phyloP scores from a whole-genome alignment of 768 basidiomycete genomes.

The Fomitopsis serialis region DNA sequence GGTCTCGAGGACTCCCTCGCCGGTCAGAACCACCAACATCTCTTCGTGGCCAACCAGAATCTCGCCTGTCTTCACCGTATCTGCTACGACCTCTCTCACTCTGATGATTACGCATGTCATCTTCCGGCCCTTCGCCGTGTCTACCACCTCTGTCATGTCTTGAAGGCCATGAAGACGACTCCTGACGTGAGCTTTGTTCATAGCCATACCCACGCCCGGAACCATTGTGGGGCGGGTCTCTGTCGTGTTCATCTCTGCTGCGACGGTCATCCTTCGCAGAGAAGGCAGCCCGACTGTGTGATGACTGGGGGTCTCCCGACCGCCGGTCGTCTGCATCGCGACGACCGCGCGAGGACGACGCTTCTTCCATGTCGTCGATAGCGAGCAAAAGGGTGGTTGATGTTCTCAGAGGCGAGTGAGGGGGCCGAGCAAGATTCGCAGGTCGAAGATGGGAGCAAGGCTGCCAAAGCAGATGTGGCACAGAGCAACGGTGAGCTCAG shows the following conservation, averaged over 20 bases:
- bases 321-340: constrained; percentile 53
- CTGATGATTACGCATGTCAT: not conserved
- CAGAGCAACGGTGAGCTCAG: not conserved
- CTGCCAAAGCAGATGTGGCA: constrained; percentile 43
- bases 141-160: not conserved
- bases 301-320: constrained; percentile 31
- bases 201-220: constrained; percentile 6
- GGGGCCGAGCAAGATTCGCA: not conserved
- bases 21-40: constrained; percentile 22
- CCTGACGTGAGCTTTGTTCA: constrained; percentile 7
- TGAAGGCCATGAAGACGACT: constrained; percentile 1
- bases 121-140: not conserved
- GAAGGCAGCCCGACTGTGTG: constrained; percentile 40
- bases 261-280: constrained; percentile 46
- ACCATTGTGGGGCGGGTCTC: constrained; percentile 10
- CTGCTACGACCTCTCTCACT: not conserved
- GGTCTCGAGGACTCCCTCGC: constrained; percentile 29
- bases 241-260: constrained; percentile 23
- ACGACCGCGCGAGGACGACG: constrained; percentile 42
- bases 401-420: constrained; percentile 13
- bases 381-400: constrained; percentile 33
- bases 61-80: constrained; percentile 7
- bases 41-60: constrained; percentile 7
- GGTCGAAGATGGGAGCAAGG: constrained; percentile 24
- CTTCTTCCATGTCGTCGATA: constrained; percentile 37